Base-by-base conservation (phyloP, 2,329 filamentous ascomycete genomes). In the Lasiodiplodia sp. region DNA sequence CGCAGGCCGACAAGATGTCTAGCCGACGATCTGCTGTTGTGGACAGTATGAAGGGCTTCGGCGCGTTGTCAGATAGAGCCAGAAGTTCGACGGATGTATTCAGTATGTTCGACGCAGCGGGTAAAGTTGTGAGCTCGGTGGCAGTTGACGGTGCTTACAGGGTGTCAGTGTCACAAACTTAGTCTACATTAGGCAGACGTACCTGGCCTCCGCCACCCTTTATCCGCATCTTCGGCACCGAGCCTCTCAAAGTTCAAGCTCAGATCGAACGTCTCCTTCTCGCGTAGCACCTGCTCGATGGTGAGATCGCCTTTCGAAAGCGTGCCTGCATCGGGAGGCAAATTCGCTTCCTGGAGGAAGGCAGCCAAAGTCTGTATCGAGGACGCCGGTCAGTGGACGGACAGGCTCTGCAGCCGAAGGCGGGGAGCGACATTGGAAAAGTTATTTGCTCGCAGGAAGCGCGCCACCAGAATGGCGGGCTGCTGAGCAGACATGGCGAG, bases 231-330 rank as follows among this genome's bases (percentile, higher is more conserved):
- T n/a, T 82, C 77, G 0, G 82, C 70, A 6, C 83, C 84, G 57
- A 86, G 75, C 73, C 86, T 87, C 73, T 90, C 87, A 70, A 88
- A 88, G 3, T 79, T 81, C 31, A 85, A 75, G 67, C 80, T 86
- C 14, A 87, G 75, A 72, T 90, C 88, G 71, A 86, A 90, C 0
- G 79, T 79, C 72, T 82, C 84, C 78, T 90, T 90, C 77, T 90
- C 87, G 60, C 88, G 83, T 8, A 90, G 79, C n/a, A 90, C 79
- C 55, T 83, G 80, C 72, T 90, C 87, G 65, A 90, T 83, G 2
- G 87, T 88, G 75, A 88, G 79, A 66, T 83, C 80, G 37, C 80
- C 79, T 60, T 79, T 80, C 12, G 78, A 75, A 3, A 77, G 74
- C 10, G 71, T 55, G 0, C 85, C 88, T 57, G 80, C 83, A 77